These are phyloP conservation scores for Boletus pseudo-olivaceus DNA, from an alignment of 768 basidiomycete species.

Conservation along the genomic window DNA sequence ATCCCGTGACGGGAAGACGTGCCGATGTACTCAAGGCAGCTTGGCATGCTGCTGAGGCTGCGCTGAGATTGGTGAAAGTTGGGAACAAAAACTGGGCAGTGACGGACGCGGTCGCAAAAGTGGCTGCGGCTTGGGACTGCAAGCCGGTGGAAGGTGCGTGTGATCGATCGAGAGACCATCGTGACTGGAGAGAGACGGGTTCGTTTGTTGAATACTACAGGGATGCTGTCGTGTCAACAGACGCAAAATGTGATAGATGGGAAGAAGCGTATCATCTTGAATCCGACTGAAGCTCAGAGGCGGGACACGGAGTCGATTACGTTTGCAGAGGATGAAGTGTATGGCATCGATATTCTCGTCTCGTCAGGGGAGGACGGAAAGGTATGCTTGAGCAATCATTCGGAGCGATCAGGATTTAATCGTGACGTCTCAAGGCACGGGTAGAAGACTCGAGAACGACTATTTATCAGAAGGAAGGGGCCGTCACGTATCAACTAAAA, in stretches of 20 bases:
- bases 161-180: background rate
- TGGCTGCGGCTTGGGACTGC: constrained; percentile 72
- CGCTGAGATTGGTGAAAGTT: constrained; percentile 85
- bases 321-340: constrained; percentile 93
- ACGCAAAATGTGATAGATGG: constrained; percentile 93
- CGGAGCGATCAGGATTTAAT: background rate
- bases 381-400: constrained; percentile 39
- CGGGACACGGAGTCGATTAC: constrained; percentile 80
- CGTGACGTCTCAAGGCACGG: constrained; percentile 62
- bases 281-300: constrained; percentile 81
- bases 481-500: constrained; percentile 92
- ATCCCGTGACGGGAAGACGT: constrained; percentile 78
- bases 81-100: constrained; percentile 96
- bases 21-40: constrained; percentile 95
- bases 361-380: constrained; percentile 89
- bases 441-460: constrained; percentile 86
- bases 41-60: constrained; percentile 87
- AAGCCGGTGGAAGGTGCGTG: constrained; percentile 88
- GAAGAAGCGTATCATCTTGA: constrained; percentile 92
- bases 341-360: constrained; percentile 89
- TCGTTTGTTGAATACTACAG: constrained; percentile 34
- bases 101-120: constrained; percentile 78
- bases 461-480: constrained; percentile 85
- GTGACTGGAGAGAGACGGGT: background rate
- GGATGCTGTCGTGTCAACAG: constrained; percentile 95